Evolutionary conservation across 1,284 basidiomycete species (phyloP).

Genomic region (Naganishia cerealis): DNA sequence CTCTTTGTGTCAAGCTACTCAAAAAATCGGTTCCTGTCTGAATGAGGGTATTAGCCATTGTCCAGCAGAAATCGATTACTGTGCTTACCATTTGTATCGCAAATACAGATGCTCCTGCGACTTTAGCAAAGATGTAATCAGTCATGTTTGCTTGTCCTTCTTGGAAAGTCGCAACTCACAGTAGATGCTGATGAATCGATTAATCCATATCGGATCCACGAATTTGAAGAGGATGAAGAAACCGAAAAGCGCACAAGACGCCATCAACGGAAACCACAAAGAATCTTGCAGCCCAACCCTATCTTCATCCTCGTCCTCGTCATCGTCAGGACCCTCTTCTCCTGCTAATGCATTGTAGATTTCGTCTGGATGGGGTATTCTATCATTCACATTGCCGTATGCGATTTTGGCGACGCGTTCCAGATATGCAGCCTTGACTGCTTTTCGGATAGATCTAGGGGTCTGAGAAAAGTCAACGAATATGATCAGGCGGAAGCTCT

Average conservation of each 20-base stretch:
- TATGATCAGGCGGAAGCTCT: neutral
- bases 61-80: neutral
- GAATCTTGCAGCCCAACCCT: conserved; percentile 48
- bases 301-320: conserved; percentile 47
- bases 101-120: conserved; percentile 48
- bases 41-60: neutral
- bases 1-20: conserved; percentile 36
- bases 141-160: neutral
- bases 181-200: conserved; percentile 62
- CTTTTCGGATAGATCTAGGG: conserved; percentile 39
- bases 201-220: conserved; percentile 75
- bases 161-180: conserved; percentile 48
- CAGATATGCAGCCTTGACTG: conserved; percentile 24
- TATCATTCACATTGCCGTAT: conserved; percentile 16
- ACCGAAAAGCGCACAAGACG: conserved; percentile 46
- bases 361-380: conserved; percentile 21
- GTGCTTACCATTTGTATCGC: conserved; percentile 49
- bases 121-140: conserved; percentile 31
- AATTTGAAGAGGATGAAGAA: conserved; percentile 58
- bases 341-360: conserved; percentile 14
- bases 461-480: conserved; percentile 37
- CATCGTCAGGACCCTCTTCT: conserved; percentile 44
- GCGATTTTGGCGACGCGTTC: conserved; percentile 33
- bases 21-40: conserved; percentile 46
- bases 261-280: conserved; percentile 50